Evolutionary conservation across 352 stramenopile genomes (phyloP), one percentile per base, ranked within the genome.

Genomic region (Plasmopara viticola): DNA sequence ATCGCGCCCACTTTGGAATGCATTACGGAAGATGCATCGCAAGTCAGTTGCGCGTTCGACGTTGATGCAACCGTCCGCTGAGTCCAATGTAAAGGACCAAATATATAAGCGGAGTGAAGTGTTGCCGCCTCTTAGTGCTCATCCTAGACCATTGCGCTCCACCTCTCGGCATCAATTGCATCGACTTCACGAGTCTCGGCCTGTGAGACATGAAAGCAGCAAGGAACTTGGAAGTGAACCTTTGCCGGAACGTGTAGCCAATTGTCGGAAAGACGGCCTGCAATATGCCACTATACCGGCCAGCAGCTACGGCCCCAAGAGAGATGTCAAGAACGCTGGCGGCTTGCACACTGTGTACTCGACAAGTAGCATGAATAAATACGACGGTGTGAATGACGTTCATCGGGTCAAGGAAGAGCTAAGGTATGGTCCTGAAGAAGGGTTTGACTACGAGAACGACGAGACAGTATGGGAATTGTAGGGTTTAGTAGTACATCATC

Each of bases 21-120:
- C 61, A 17, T 54, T 72, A 9, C 67, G 64, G 6, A 71, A 76
- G 28, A 76, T 73, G 67, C 60, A 76, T 41, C 60, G 45, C 53
- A 52, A 44, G 35, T 56, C 52, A 31, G n/a, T 37, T 4, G 1
- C 58, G 15, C n/a, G 48, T 31, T 20, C 50, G 33, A 20, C 40
- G 33, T 38, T 65, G 8, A 7, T 57, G 38, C 56, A 62, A 14
- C 51, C 50, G 31, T 17, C 48, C 13, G 51, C 33, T 2, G 48
- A 33, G 46, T 45, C 45, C 14, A 44, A 29, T 13, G 29, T 28
- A 10, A 53, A 51, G 29, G 47, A 63, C 9, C 33, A 56, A 14
- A 25, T 46, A 15, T 46, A 57, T 13, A 64, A 53, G 47, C 50
- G 50, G n/a, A 65, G 63, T 18, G 59, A 68, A 40, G 63, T 53